These are phyloP conservation scores for Macrophomina tecta DNA, from an alignment of 2,329 filamentous ascomycete genomes.

Conservation along the genomic window DNA sequence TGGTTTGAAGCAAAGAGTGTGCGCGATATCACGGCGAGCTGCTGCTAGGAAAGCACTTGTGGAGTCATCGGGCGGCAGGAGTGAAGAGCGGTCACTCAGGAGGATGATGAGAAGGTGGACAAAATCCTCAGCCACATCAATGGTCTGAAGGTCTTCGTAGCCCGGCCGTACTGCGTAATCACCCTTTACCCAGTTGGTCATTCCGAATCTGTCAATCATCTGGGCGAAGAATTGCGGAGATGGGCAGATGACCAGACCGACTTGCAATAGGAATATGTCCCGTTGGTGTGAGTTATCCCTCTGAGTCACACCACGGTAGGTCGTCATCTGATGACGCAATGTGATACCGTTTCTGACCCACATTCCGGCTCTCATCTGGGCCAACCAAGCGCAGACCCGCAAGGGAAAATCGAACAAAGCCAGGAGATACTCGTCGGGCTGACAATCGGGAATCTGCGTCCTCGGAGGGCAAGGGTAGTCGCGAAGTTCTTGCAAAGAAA, in stretches of 20 bases:
- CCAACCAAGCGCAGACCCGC: conserved; percentile 92
- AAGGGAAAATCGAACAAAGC: conserved; percentile 92
- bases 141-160: conserved; percentile 84
- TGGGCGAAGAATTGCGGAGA: conserved; percentile 84
- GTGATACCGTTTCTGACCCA: conserved; percentile 99
- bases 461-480: conserved; percentile 65
- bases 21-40: conserved; percentile 87
- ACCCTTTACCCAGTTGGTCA: conserved; percentile 85
- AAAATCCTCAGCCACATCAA: conserved; percentile 96
- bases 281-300: conserved; percentile 92
- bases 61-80: conserved; percentile 73
- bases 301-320: conserved; percentile 87
- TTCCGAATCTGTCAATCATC: conserved; percentile 88
- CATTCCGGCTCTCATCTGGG: conserved; percentile 97
- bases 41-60: conserved; percentile 69
- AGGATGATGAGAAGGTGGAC: conserved; percentile 90
- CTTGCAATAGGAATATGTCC: conserved; percentile 92
- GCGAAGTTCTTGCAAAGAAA: conserved; percentile 73
- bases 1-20: conserved; percentile 95
- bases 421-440: conserved; percentile 79
- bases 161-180: conserved; percentile 73
- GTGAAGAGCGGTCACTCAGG: conserved; percentile 83
- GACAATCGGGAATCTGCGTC: conserved; percentile 64
- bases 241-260: conserved; percentile 84
- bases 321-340: conserved; percentile 90